Evolutionary conservation across 2,329 filamentous ascomycete genomes (phyloP).

Genomic region (Clonostachys rhizophaga): DNA sequence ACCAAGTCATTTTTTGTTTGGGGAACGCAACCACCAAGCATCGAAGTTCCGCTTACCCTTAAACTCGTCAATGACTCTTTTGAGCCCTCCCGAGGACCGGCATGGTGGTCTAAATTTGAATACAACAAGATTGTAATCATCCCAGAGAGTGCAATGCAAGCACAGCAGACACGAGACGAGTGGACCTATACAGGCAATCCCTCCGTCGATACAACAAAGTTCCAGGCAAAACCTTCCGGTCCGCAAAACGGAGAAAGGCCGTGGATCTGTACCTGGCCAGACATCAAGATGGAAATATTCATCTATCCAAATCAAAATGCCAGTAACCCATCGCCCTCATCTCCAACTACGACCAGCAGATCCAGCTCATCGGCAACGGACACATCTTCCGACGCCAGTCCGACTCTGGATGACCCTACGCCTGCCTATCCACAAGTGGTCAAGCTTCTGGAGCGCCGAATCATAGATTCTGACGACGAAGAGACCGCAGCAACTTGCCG

Average conservation of each 20-base stretch:
- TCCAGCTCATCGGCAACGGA: not conserved
- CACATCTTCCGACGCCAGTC: not conserved
- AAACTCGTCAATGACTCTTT: slow-evolving; percentile 46
- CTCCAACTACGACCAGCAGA: slow-evolving; percentile 3
- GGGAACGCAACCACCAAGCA: slow-evolving; percentile 47
- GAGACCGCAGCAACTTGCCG: slow-evolving; percentile 33
- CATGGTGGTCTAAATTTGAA: slow-evolving; percentile 45
- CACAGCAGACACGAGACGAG: slow-evolving; percentile 15
- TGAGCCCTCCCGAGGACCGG: slow-evolving; percentile 43
- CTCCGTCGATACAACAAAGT: slow-evolving; percentile 15
- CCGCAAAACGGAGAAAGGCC: slow-evolving; percentile 42
- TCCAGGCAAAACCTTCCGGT: slow-evolving; percentile 11
- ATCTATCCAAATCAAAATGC: slow-evolving; percentile 51
- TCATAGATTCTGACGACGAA: slow-evolving; percentile 19
- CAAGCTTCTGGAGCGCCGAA: slow-evolving; percentile 50
- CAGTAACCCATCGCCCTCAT: slow-evolving; percentile 18
- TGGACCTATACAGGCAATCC: slow-evolving; percentile 8
- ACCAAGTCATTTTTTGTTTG: slow-evolving; percentile 30
- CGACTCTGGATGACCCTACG: slow-evolving; percentile 1
- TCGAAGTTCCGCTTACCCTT: slow-evolving; percentile 30
- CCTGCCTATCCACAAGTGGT: slow-evolving; percentile 45
- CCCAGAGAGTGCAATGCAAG: slow-evolving; percentile 30
- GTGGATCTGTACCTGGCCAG: slow-evolving; percentile 56
- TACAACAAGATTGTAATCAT: slow-evolving; percentile 56
- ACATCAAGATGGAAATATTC: slow-evolving; percentile 49